These are phyloP conservation scores for Metarhizium album DNA, from an alignment of 2,329 filamentous ascomycete genomes.

Conservation along the genomic window DNA sequence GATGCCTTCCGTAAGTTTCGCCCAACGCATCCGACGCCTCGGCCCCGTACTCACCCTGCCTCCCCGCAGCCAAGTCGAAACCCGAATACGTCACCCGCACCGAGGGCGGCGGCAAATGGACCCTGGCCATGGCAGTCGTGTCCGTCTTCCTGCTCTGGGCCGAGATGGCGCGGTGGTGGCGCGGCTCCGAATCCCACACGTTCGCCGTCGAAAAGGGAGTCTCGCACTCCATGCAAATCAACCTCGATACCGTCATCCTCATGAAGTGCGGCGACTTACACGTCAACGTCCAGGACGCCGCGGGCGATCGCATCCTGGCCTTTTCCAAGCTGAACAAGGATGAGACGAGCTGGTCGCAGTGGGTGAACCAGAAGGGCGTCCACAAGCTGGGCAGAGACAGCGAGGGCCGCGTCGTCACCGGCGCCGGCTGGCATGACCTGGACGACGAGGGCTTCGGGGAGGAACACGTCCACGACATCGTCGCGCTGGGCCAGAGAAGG, in stretches of 20 bases:
- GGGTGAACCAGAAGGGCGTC: conserved; percentile 61
- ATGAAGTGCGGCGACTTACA: conserved; percentile 88
- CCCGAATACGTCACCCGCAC: conserved; percentile 81
- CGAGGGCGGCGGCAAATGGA: conserved; percentile 86
- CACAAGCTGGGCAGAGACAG: conserved; percentile 48
- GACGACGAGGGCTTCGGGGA: conserved; percentile 62
- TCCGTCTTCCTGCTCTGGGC: conserved; percentile 66
- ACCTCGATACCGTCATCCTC: conserved; percentile 81
- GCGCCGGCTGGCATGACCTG: conserved; percentile 42
- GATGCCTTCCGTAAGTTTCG: conserved; percentile 40
- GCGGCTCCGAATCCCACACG: conserved; percentile 72
- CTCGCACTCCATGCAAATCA: conserved; percentile 80
- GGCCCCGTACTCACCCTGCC: not conserved
- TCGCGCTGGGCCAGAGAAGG: conserved; percentile 55
- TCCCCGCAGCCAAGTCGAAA: conserved; percentile 77
- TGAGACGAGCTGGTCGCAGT: conserved; percentile 69
- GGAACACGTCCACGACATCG: conserved; percentile 85
- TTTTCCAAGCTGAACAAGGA: conserved; percentile 64
- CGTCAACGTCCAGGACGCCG: conserved; percentile 92
- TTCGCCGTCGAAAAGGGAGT: conserved; percentile 92
- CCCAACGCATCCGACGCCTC: too few species aligned
- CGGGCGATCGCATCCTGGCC: conserved; percentile 84
- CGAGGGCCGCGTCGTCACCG: conserved; percentile 43
- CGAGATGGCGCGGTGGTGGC: conserved; percentile 75
- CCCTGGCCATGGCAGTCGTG: conserved; percentile 65